Evolutionary conservation across 108 stramenopile genomes (phyloP), one percentile per base, ranked within the genome.

Genomic region (Cyclostephanos invisitatus): DNA sequence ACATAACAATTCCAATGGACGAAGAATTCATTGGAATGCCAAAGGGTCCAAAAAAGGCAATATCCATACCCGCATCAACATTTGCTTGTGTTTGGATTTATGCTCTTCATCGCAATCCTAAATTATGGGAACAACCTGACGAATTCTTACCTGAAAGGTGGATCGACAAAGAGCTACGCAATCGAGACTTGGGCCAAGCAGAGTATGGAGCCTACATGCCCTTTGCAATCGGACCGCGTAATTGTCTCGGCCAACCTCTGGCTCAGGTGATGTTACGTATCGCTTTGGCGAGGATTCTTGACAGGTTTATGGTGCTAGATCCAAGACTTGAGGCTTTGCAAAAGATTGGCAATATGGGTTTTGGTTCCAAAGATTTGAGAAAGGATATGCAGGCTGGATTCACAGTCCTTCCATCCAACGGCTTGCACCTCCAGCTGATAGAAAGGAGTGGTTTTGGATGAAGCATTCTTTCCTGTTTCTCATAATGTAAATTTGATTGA

Each of bases 351-450:
- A 59, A n/a, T 21, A 71, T 49, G 6, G 44, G 44, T 14, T n/a
- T 63, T n/a, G 79, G 62, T 44, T 6, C 55, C 49, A 78, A 68
- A 29, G 51, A 35, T 18, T 67, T 91, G 49, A 65, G 88, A 15
- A 94, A 94, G 69, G 96, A 96, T 56, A 96, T 97, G 96, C 94
- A 97, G 75, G 96, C 94, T 62, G 96, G 96, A 7, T 97, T 97
- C 69, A 97, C 96, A 20, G 95, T 97, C 25, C 68, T 97, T 11
- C 96, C 96, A 2, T 83, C 76, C n/a, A 91, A 90, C 27, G 96
- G 96, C 7, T 88, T 96, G 54, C 67, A 58, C 55, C 28, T 91
- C 22, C 57, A 74, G 46, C 59, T 82, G 17, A n/a, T 72, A 14
- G 70, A 72, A 24, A 72, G 71, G 29, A 25, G n/a, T n/a, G n/a